Evolutionary conservation across 768 basidiomycete genomes (phyloP), one percentile per base, ranked within the genome.

Genomic region (Exsudoporus frostii): DNA sequence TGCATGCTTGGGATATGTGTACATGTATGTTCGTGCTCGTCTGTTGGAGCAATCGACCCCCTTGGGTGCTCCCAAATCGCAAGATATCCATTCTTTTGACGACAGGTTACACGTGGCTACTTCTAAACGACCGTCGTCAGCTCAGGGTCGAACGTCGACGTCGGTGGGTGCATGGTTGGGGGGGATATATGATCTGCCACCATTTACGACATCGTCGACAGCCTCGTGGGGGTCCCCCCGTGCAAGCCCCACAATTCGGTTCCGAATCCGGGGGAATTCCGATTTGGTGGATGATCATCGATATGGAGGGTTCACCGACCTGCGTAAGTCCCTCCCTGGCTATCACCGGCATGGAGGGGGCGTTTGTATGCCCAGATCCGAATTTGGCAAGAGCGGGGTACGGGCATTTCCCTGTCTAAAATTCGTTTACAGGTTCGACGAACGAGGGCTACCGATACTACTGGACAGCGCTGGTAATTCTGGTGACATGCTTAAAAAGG

Each of bases 1-100:
- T 43, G 25, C 33, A 17, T 43, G 25, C 30, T 24, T 27, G 20
- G 14, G 40, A 33, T 24, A 10, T 48, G 15, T 56, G 44, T 22
- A 34, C 39, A 42, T 48, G n/a, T 47, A 42, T 48, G n/a, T 56
- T 55, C 43, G 20, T 42, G 45, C 17, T 58, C 42, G 11, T 57
- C 29, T 50, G 38, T 45, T 40, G 17, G 48, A 10, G 32, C 20
- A 50, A 39, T 51, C 24, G 20, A 30, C 7, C 17, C n/a, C 19
- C 15, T 10, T 54, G 30, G 52, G 36, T 41, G 32, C 36, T 27
- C 37, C 24, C 9, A 13, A 27, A 55, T 20, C 11, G 19, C 24
- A 25, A 45, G 24, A 22, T 14, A n/a, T 33, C 24, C 19, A 20
- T 37, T 54, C 7, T 15, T n/a, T 22, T 7, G 9, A 38, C 11